phyloP scores from a whole-genome alignment of 2,329 filamentous ascomycete species.

The Alternaria sp. region DNA sequence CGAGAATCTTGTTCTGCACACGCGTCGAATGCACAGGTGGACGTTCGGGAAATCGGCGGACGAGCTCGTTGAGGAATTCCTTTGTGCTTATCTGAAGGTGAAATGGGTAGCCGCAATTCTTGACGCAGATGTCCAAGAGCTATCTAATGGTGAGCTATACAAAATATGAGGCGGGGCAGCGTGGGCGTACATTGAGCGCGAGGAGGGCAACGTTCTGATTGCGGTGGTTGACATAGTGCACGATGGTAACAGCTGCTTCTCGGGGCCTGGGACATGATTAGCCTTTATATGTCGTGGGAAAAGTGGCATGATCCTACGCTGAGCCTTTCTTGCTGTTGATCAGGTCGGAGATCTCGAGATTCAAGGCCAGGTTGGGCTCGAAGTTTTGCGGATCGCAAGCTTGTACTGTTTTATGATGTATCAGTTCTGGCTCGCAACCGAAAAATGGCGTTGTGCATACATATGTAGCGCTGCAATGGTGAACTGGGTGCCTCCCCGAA shows the following conservation, averaged over 20 bases:
- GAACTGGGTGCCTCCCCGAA: constrained; percentile 80
- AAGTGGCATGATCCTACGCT: constrained; percentile 62
- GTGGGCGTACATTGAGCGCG: constrained; percentile 71
- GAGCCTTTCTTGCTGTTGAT: constrained; percentile 98
- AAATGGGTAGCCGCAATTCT: constrained; percentile 99
- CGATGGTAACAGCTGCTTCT: constrained; percentile 91
- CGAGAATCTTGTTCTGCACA: constrained; percentile 91
- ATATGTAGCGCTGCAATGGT: constrained; percentile 92
- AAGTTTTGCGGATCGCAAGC: constrained; percentile 97
- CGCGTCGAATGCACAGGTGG: constrained; percentile 85
- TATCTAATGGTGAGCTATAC: constrained; percentile 49
- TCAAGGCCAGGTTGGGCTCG: constrained; percentile 95
- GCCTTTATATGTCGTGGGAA: constrained; percentile 10
- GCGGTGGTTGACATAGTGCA: constrained; percentile 93
- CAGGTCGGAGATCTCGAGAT: constrained; percentile 94
- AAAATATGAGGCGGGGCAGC: constrained; percentile 20
- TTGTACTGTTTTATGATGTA: constrained; percentile 65
- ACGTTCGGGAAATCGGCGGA: constrained; percentile 92
- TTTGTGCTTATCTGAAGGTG: constrained; percentile 98
- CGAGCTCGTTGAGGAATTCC: constrained; percentile 97
- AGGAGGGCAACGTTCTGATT: constrained; percentile 94
- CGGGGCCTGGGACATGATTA: constrained; percentile 67
- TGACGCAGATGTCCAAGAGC: constrained; percentile 97
- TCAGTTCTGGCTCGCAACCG: constrained; percentile 19
- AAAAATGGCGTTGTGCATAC: constrained; percentile 51